Evolutionary conservation across 192 early-diverging fungal genomes (phyloP).

Genomic region (Coemansia javaensis): DNA sequence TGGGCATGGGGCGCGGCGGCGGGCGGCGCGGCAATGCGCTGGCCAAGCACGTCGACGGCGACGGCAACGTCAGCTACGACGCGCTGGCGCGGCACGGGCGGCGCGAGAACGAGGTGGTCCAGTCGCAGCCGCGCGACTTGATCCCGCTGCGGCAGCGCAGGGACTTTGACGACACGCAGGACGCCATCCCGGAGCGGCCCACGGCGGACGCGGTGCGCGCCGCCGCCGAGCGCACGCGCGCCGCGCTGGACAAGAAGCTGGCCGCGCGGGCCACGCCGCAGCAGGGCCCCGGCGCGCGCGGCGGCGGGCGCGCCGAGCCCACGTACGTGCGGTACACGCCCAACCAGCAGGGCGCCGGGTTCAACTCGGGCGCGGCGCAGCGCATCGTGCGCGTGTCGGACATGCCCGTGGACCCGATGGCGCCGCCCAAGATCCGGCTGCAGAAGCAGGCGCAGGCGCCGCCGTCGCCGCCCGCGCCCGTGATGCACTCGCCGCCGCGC

Average conservation of each 20-base stretch:
- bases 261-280: constrained; percentile 72
- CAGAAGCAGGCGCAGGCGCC: constrained; percentile 85
- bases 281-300: constrained; percentile 11
- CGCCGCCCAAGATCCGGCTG: constrained; percentile 86
- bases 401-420: constrained; percentile 95
- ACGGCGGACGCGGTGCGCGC: constrained; percentile 70
- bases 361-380: constrained; percentile 71
- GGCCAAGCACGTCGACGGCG: constrained; percentile 81
- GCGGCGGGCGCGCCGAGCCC: constrained; percentile 57
- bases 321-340: constrained; percentile 90
- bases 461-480: constrained; percentile 91
- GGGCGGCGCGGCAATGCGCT: constrained; percentile 53
- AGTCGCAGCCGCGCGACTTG: constrained; percentile 79
- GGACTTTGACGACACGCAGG: constrained; percentile 60
- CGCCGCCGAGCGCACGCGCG: constrained; percentile 82
- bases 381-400: constrained; percentile 94
- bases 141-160: constrained; percentile 63
- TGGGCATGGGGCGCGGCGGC: constrained; percentile 85
- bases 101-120: constrained; percentile 64
- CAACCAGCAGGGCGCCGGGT: constrained; percentile 60
- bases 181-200: constrained; percentile 71
- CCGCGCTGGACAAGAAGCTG: constrained; percentile 83
- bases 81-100: constrained; percentile 79
- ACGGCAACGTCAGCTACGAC: constrained; percentile 88
- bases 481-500: constrained; percentile 96